phyloP scores from a whole-genome alignment of 106 monocot genomes.

The Triglochin maritima region DNA sequence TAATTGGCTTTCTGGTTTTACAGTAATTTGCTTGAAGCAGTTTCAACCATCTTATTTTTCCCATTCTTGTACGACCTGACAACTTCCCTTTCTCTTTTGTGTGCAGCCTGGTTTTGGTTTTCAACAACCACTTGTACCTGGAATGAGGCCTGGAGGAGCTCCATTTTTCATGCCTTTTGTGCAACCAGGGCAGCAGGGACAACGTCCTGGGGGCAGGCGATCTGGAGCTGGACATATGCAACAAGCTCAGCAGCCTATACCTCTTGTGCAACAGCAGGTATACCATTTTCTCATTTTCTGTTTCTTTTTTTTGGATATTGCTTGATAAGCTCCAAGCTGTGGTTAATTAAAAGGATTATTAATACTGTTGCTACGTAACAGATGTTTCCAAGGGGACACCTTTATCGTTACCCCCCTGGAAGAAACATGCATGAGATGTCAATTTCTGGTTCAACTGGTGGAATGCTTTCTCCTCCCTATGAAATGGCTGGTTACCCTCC shows the following conservation, averaged over 20 bases:
- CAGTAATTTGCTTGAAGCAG: no score
- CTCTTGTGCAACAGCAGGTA: conserved; percentile 74
- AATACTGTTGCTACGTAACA: background rate
- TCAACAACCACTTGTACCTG: conserved; percentile 82
- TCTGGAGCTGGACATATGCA: conserved; percentile 54
- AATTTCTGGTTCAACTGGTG: conserved; percentile 20
- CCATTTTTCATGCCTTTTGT: conserved; percentile 68
- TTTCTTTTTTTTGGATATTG: no score
- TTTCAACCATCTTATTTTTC: no score
- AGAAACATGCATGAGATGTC: conserved; percentile 32
- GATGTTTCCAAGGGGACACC: conserved; percentile 38
- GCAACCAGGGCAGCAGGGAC: conserved; percentile 73
- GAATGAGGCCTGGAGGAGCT: conserved; percentile 78
- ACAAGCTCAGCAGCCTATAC: conserved; percentile 61
- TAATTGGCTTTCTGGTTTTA: no score
- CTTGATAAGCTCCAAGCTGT: no score
- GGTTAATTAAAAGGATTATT: no score
- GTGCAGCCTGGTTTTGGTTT: conserved; percentile 78
- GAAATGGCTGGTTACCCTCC: conserved; percentile 24
- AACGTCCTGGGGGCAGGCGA: conserved; percentile 59
- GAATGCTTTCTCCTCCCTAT: conserved; percentile 24
- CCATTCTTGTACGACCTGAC: no score
- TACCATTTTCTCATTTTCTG: background rate
- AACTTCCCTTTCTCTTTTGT: no score
- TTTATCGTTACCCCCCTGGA: conserved; percentile 26